phyloP scores from a whole-genome alignment of 2,329 filamentous ascomycete genomes.

The Nigrograna mackinnonii region DNA sequence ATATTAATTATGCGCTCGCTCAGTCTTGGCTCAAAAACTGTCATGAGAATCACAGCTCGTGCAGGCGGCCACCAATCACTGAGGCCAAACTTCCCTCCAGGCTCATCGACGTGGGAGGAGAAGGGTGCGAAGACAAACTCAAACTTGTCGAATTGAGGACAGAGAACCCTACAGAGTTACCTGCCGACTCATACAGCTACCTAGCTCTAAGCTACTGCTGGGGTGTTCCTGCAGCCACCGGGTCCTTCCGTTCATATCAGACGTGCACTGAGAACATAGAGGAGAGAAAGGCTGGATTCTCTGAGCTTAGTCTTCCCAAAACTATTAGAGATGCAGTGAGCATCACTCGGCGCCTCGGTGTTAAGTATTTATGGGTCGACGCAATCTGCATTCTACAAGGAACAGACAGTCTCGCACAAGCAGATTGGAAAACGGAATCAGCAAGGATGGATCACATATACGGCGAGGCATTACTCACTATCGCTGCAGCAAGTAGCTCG shows the following conservation, averaged over 20 bases:
- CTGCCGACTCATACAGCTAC: too few species aligned
- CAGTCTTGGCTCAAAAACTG: too few species aligned
- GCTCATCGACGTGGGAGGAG: too few species aligned
- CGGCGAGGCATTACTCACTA: background rate
- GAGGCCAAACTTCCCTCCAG: too few species aligned
- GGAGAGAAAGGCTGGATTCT: background rate
- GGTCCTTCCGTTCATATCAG: too few species aligned
- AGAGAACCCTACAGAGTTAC: too few species aligned
- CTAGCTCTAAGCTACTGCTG: constrained; percentile 1
- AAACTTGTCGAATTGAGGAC: too few species aligned
- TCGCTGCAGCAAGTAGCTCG: constrained; percentile 15
- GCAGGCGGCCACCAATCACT: too few species aligned
- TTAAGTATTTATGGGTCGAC: constrained; percentile 16
- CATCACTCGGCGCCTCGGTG: background rate
- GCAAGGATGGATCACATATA: constrained; percentile 12
- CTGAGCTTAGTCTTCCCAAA: background rate
- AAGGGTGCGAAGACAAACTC: too few species aligned
- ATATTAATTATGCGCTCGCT: too few species aligned
- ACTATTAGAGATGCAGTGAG: background rate
- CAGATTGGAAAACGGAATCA: constrained; percentile 14
- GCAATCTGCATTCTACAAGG: constrained; percentile 14
- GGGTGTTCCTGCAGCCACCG: background rate
- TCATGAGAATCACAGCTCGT: too few species aligned
- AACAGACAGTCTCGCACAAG: too few species aligned
- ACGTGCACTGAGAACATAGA: background rate